Percentiles rank a stretch among this genome's conserved stretches.
Conservation (phyloP, 164 flowering plant species). For the Annona cherimola region DNA sequence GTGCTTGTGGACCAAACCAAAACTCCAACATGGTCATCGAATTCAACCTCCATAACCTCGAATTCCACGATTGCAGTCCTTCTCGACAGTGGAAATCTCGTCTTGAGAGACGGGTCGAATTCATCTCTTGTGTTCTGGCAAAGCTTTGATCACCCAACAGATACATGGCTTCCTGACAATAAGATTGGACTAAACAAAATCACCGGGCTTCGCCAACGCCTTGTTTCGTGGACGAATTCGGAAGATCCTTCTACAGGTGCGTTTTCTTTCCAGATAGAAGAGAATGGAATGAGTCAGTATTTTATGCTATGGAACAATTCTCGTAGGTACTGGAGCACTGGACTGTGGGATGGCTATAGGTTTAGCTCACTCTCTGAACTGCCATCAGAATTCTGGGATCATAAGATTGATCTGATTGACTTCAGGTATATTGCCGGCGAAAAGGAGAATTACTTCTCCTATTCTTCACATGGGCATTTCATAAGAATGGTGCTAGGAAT, state of each 20-base stretch:
- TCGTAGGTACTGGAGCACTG: slow-evolving; percentile 1
- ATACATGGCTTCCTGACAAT: background rate
- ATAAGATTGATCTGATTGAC: background rate
- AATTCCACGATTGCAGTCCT: background rate
- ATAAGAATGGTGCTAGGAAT: background rate
- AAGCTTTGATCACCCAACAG: slow-evolving; percentile 7
- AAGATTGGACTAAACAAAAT: background rate
- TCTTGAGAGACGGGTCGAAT: background rate
- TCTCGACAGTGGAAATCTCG: slow-evolving; percentile 10
- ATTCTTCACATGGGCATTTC: background rate
- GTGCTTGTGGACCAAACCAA: background rate
- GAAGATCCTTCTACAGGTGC: slow-evolving; percentile 1
- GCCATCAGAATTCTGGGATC: background rate
- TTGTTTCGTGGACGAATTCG: background rate
- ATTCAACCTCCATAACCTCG: background rate
- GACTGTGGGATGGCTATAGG: slow-evolving; percentile 13
- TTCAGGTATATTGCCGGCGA: background rate
- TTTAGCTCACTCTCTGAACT: slow-evolving; percentile 25
- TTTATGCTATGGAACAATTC: background rate
- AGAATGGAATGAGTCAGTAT: background rate
- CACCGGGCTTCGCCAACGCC: background rate
- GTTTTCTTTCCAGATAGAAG: background rate
- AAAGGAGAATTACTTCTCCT: background rate
- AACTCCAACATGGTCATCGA: slow-evolving; percentile 1
- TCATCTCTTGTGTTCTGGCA: slow-evolving; percentile 6